Base-by-base conservation (phyloP, 179 eudicot species). In the Camellia oleifera region DNA sequence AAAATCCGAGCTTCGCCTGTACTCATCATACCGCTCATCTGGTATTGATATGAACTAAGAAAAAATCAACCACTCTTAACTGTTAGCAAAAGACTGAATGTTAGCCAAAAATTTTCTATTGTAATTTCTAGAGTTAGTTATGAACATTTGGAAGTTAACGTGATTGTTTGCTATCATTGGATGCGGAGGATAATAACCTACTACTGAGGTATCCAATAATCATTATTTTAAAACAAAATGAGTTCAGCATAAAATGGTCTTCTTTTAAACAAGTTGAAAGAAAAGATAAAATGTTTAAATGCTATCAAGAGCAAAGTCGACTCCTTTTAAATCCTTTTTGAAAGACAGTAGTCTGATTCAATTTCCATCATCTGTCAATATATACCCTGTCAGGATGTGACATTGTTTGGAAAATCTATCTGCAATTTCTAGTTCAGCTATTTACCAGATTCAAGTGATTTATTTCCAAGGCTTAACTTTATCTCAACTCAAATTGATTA, bases 41-140 rank as follows among this genome's bases (percentile, higher is more conserved):
- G 95, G 97, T 78, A 93, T 90, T 5, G 95, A 93, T 85, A 86
- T 90, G 80, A 88, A 93, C 98, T 95, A 78, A 80, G 53, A 57
- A 78, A 42, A 46, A 74, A 17, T 4, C 65, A 45, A 40, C 48
- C 46, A 69, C 18, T 46, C 40, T 62, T 50, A 61, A 20, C 6
- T 50, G 40, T 80, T 75, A 74, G 79, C 56, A 77, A 53, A 74
- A 12, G 14, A 17, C 65, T 52, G 50, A 26, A 77, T 23, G 40
- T 20, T n/a, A 45, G 44, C 7, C 32, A 23, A 6, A 50, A 18
- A 53, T 52, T 45, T 52, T 72, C 75, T 8, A 17, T 70, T 48
- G 32, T 40, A 8, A 18, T 70, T 70, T 8, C 74, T 8, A n/a
- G 45, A 69, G 23, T 45, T 1, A 67, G 7, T 11, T 9, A 17